A percentile compares a stretch with the other conserved stretches of the same genome.
Conservation (phyloP, 176 grass and related monocot genomes). For the Secale cereale region DNA sequence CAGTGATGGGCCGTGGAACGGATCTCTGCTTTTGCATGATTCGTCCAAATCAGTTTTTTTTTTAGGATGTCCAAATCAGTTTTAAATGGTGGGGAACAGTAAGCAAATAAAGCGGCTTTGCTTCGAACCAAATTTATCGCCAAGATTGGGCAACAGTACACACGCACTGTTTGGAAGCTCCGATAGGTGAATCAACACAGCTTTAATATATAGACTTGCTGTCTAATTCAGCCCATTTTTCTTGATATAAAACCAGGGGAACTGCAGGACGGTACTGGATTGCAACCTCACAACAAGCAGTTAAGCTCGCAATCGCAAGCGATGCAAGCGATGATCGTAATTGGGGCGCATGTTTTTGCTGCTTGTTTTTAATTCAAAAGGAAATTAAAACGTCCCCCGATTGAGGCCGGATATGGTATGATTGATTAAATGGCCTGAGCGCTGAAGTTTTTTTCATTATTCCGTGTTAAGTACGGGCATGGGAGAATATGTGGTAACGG, state of each 20-base stretch:
- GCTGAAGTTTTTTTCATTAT: neutral
- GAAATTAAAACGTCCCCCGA: neutral
- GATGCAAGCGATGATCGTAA: neutral
- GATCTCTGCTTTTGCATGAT: neutral
- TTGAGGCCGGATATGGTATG: neutral
- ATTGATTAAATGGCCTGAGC: neutral
- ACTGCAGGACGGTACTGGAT: neutral
- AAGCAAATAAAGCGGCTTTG: slow-evolving; percentile 26
- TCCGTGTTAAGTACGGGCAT: too few relatives aligned
- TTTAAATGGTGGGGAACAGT: neutral
- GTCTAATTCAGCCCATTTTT: neutral
- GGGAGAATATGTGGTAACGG: too few relatives aligned
- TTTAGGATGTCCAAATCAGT: slow-evolving; percentile 47
- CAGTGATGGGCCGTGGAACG: neutral
- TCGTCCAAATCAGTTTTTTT: slow-evolving; percentile 36
- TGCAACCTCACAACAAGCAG: slow-evolving; percentile 8
- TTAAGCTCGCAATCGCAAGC: neutral
- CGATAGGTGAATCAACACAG: neutral
- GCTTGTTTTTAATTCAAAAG: neutral
- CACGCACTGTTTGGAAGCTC: neutral
- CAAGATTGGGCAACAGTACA: neutral
- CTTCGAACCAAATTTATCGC: slow-evolving; percentile 43
- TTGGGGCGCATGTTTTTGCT: neutral
- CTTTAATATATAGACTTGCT: neutral
- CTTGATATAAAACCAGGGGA: neutral